A percentile compares a stretch with the other conserved stretches of the same genome.
Conservation (phyloP, 108 stramenopile species). For the Pseudonitzschia pungens region DNA sequence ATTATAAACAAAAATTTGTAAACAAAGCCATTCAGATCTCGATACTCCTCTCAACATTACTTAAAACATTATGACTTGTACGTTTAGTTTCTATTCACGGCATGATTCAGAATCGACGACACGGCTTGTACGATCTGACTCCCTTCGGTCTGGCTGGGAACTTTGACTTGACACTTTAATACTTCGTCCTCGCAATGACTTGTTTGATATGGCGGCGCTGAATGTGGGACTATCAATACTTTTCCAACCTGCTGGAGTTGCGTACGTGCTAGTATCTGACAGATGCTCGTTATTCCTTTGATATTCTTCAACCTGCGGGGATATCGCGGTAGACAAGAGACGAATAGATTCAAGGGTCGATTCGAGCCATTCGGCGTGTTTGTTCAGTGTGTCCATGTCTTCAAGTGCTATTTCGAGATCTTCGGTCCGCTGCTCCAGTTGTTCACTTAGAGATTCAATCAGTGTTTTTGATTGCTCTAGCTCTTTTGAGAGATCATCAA, state of each 20-base stretch:
- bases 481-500: background rate
- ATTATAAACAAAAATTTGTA: too few species aligned
- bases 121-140: background rate
- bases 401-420: conserved; percentile 7
- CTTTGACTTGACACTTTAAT: background rate
- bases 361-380: conserved; percentile 19
- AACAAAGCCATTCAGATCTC: too few species aligned
- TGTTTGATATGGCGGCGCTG: background rate
- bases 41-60: too few species aligned
- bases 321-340: background rate
- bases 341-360: background rate
- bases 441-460: background rate
- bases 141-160: background rate
- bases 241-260: background rate
- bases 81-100: background rate
- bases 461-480: background rate
- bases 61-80: too few species aligned
- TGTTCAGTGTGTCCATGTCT: conserved; percentile 12
- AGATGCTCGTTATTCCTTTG: background rate
- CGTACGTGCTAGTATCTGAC: background rate
- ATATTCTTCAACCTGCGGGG: background rate
- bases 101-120: background rate
- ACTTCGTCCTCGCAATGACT: background rate
- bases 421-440: conserved; percentile 7
- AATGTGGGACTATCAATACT: background rate